Evolutionary conservation across 2,329 filamentous ascomycete species (phyloP), one percentile per base, ranked within the genome.

Genomic region (Sphaceloma murrayae): DNA sequence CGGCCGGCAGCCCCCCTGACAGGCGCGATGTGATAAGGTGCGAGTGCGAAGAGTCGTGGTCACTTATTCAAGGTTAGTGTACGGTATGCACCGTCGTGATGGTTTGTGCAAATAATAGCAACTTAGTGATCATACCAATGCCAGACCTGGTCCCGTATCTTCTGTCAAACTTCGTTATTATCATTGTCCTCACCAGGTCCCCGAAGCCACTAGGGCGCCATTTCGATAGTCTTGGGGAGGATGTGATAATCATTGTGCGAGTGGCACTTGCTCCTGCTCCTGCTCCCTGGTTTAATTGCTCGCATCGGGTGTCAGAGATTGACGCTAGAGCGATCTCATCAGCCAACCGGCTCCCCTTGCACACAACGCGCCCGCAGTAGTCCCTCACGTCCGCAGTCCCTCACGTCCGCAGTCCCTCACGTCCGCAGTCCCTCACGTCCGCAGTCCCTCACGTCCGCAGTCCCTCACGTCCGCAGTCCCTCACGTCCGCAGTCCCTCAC

Each of bases 311-410:
- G 36, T 40, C 36, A 22, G 22, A 40, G 36, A 22, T 40, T 40
- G 36, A 29, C 36, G 36, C 36, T 40, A 40, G 26, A 16, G 9
- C 11, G n/a, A 13, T 29, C 11, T 31, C 32, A n/a, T n/a, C n/a
- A n/a, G 24, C 34, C 24, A 39, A 43, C 17, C 32, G 27, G 52
- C 45, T 6, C 47, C 48, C 34, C 22, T 43, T 30, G 11, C 46
- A 16, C n/a, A 19, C 8, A 39, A 39, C 22, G 34, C 21, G 17
- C 17, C 19, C 9, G 16, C 19, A 49, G 45, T 46, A 51, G 45
- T 18, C 46, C 26, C 10, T 46, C 49, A 8, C 47, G 44, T 19
- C 24, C 18, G 9, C n/a, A n/a, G n/a, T n/a, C n/a, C n/a, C n/a
- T n/a, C n/a, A n/a, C n/a, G n/a, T n/a, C n/a, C n/a, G n/a, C n/a